Conservation (phyloP, 495 filamentous ascomycete species). For the Copromyces sp. region DNA sequence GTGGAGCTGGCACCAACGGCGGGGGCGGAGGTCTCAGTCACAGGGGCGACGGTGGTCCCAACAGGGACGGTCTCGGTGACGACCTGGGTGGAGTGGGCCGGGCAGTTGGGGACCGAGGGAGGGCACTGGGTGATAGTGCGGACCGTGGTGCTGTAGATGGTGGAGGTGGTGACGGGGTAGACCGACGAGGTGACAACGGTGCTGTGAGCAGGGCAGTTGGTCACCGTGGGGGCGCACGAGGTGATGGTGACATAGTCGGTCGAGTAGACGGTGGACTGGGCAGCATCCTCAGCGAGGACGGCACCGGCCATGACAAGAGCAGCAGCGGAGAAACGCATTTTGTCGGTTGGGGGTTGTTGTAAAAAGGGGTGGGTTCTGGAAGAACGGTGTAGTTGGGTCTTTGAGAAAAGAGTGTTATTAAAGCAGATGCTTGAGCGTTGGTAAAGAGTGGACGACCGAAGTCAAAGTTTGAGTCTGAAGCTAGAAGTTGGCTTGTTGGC, state of each 20-base stretch:
- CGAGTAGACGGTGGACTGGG: conserved; percentile 41
- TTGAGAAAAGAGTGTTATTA: conserved; percentile 27
- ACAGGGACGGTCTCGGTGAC: conserved; percentile 26
- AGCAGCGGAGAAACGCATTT: conserved; percentile 44
- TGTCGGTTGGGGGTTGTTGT: conserved; percentile 35
- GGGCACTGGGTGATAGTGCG: conserved; percentile 52
- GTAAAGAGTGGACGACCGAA: conserved; percentile 54
- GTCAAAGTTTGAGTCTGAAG: conserved; percentile 36
- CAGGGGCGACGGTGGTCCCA: conserved; percentile 26
- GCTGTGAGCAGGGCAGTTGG: conserved; percentile 41
- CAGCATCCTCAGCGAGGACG: conserved; percentile 30
- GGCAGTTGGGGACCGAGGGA: conserved; percentile 50
- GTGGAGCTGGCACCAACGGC: conserved; percentile 10
- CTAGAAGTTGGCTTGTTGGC: conserved; percentile 39
- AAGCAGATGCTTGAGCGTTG: conserved; percentile 33
- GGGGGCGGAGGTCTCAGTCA: conserved; percentile 13
- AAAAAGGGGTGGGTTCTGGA: conserved; percentile 18
- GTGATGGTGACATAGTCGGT: conserved; percentile 49
- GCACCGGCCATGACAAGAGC: conserved; percentile 41
- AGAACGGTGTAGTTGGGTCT: conserved; percentile 11
- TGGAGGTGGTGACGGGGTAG: conserved; percentile 29
- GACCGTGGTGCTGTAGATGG: conserved; percentile 44
- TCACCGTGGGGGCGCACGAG: conserved; percentile 38
- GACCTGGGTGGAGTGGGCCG: conserved; percentile 35
- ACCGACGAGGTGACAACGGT: conserved; percentile 32